phyloP scores from a whole-genome alignment of 805 yeast genomes.

The Cyberlindnera bimundalis region DNA sequence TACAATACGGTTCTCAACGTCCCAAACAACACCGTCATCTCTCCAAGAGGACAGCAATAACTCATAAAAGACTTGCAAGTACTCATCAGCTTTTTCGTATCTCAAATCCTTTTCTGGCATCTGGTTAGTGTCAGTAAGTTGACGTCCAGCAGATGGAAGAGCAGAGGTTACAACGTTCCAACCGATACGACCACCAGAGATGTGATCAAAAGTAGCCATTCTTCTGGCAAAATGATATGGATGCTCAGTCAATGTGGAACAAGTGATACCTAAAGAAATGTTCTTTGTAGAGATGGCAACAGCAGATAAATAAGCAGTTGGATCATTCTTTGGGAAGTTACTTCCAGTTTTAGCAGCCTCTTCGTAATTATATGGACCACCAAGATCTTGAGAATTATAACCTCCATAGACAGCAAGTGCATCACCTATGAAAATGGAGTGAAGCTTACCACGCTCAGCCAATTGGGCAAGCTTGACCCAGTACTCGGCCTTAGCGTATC shows the following conservation, averaged over 20 bases:
- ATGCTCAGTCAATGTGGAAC: slow-evolving; percentile 43
- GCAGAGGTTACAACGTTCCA: slow-evolving; percentile 47
- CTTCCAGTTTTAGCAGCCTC: slow-evolving; percentile 36
- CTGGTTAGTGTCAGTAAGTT: slow-evolving; percentile 35
- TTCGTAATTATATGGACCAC: slow-evolving; percentile 35
- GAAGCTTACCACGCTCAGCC: slow-evolving; percentile 39
- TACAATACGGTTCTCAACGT: slow-evolving; percentile 31
- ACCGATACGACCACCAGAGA: slow-evolving; percentile 45
- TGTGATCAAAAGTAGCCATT: slow-evolving; percentile 44
- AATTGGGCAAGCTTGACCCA: slow-evolving; percentile 40
- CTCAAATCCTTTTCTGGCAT: slow-evolving; percentile 42
- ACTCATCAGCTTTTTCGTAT: slow-evolving; percentile 43
- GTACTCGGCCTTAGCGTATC: slow-evolving; percentile 30
- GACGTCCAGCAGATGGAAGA: slow-evolving; percentile 43
- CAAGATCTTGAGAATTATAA: slow-evolving; percentile 28
- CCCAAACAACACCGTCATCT: slow-evolving; percentile 37
- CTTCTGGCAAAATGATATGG: slow-evolving; percentile 46
- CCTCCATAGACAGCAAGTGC: slow-evolving; percentile 40
- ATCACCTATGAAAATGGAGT: slow-evolving; percentile 39
- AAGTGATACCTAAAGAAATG: slow-evolving; percentile 41
- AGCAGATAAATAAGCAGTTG: slow-evolving; percentile 36
- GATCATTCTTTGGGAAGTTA: slow-evolving; percentile 38
- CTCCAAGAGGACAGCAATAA: slow-evolving; percentile 43
- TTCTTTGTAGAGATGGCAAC: slow-evolving; percentile 44
- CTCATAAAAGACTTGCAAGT: slow-evolving; percentile 40